Base-by-base conservation (phyloP, 1,284 basidiomycete genomes). In the Malassezia japonica region DNA sequence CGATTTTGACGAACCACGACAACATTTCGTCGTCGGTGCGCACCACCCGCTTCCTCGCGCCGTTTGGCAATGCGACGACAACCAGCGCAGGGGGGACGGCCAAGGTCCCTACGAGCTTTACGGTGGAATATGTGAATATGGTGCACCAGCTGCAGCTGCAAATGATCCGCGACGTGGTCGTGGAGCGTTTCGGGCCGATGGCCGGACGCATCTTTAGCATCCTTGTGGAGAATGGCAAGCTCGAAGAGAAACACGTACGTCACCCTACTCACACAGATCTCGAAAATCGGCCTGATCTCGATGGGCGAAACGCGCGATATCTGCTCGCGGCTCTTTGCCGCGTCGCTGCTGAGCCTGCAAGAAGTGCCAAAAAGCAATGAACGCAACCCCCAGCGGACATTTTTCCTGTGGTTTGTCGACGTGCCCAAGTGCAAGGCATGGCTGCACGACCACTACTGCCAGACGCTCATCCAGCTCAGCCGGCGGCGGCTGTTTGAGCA, bases 171-270 rank as follows among this genome's bases (percentile, higher is more conserved):
- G 82, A 85, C 16, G 79, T 90, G 23, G 81, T 91, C 31, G 78
- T 83, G 60, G 86, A 91, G 62, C 81, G 84, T 60, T 83, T 90
- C 67, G 90, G 90, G n/a, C 78, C 83, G 15, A 82, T 83, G 36
- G 90, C 86, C 12, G 83, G 90, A 2, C 79, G 91, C 31, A 83
- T 96, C 46, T 76, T 96, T 56, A 80, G 85, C 44, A 78, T 95
- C 18, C 75, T 98, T 25, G 74, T 87, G 43, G 82, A 85, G 48
- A 83, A 83, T n/a, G 88, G 87, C n/a, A 94, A 94, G 75, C 83
- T 92, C 77, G 87, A 91, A 57, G 92, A 96, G 74, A 91, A 92
- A 70, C 87, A 90, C 77, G 87, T 87, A 52, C 52, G 80, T 75
- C 4, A 0, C 12, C 47, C 38, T 29, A 35, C 48, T 12, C 31